Base-by-base conservation (phyloP, 805 yeast species). In the Candida ovalis region DNA sequence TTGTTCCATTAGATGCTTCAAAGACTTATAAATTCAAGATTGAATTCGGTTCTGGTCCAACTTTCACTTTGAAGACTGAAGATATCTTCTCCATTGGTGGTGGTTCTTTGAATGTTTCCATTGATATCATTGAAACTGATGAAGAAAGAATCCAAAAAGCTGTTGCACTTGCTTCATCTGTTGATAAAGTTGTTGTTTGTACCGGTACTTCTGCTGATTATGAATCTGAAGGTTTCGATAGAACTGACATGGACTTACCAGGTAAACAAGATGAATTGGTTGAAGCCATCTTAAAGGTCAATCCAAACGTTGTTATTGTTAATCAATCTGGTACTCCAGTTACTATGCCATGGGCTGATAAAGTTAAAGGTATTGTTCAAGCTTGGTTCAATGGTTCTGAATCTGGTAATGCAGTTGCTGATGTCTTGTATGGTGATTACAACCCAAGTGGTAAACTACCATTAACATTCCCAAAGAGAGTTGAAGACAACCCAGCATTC, bases 251-350 rank as follows among this genome's bases (percentile, higher is more conserved):
- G 77, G 71, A 72, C 40, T 66, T 80, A 24, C 86, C 86, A 24
- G 74, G 75, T 13, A 53, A 59, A 40, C 73, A 76, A 24, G 71
- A 76, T 45, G 68, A 72, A 40, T 68, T 81, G 49, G 69, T 80
- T 27, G 62, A 56, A 23, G 76, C 70, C 10, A 72, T 81, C 10
- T 48, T 68, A 33, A 64, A 64, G 28, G 83, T 69, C 19, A 79
- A 80, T 54, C 70, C 74, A 24, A 76, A 80, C 54, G 70, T 76
- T 2, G 73, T 77, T 12, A 70, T 81, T 27, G 82, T 82, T 23
- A 72, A 76, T 55, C 84, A 81, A 58, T 72, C 81, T 3, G 86
- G 86, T 43, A 75, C 84, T 18, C 86, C 86, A 0, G 82, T 81
- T 9, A 72, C 77, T 35, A 62, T 81, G 68, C 84, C 84, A 24